Percentiles rank a stretch among this genome's conserved stretches.
Evolutionary conservation across 768 basidiomycete species (phyloP).

Genomic region (Stropharia rugosoannulata): DNA sequence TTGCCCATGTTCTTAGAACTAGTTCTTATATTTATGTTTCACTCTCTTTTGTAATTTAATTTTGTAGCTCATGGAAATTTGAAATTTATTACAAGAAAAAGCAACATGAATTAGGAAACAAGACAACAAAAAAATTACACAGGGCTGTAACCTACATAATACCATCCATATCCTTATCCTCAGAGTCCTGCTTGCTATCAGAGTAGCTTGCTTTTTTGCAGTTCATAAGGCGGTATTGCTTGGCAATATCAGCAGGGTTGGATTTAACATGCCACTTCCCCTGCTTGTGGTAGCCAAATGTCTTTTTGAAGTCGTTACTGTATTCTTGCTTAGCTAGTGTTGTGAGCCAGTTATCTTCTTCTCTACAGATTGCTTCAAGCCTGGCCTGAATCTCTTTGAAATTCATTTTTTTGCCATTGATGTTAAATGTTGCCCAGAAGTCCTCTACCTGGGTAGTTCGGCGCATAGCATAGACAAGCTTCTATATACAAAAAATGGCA

Average conservation of each 20-base stretch:
- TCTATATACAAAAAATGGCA: not conserved
- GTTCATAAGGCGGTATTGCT: constrained; percentile 3
- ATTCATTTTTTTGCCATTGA: not conserved
- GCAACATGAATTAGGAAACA: too few species aligned
- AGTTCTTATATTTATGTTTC: too few species aligned
- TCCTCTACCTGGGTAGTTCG: not conserved
- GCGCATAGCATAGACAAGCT: not conserved
- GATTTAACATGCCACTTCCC: not conserved
- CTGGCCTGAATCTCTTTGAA: not conserved
- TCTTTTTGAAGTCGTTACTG: not conserved
- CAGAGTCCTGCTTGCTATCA: too few species aligned
- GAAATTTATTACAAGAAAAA: too few species aligned
- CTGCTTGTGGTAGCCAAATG: constrained; percentile 5
- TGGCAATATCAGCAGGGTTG: constrained; percentile 1
- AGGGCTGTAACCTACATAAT: too few species aligned
- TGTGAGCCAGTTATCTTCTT: not conserved
- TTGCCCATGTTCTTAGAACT: constrained; percentile 12
- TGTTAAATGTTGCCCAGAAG: not conserved
- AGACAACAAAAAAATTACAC: too few species aligned
- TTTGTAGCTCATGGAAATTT: too few species aligned
- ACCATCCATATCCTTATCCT: too few species aligned
- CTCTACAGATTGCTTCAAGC: not conserved
- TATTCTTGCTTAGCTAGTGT: constrained; percentile 2
- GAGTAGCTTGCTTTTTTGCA: not conserved
- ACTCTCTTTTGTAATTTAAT: too few species aligned